phyloP scores from a whole-genome alignment of 129 eudicot species.

The Pulicaria dysenterica region DNA sequence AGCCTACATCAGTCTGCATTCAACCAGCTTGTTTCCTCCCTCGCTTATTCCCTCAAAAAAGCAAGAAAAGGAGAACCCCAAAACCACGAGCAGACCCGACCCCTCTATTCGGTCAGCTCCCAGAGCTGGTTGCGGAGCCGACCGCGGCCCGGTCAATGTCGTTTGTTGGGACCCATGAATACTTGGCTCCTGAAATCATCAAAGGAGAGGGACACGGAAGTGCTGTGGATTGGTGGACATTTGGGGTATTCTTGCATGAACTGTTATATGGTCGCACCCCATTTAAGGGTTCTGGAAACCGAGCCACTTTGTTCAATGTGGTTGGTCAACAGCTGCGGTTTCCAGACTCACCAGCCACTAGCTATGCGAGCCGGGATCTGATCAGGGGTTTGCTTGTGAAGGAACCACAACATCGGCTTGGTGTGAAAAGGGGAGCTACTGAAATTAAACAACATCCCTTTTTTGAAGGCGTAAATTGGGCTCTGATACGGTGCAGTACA shows the following conservation, averaged over 20 bases:
- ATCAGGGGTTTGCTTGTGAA: conserved; percentile 75
- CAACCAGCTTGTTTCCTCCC: conserved; percentile 89
- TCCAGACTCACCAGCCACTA: conserved; percentile 73
- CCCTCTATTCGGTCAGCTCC: conserved; percentile 43
- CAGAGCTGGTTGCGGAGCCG: conserved; percentile 84
- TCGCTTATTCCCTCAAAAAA: conserved; percentile 55
- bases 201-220: conserved; percentile 94
- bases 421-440: conserved; percentile 81
- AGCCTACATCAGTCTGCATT: conserved; percentile 70
- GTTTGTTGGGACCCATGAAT: conserved; percentile 90
- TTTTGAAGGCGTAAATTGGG: conserved; percentile 94
- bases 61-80: conserved; percentile 53
- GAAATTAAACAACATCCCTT: conserved; percentile 89
- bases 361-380: conserved; percentile 71
- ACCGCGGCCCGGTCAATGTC: conserved; percentile 91
- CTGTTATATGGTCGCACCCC: conserved; percentile 81
- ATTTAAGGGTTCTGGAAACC: conserved; percentile 81
- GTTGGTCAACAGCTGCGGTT: conserved; percentile 75
- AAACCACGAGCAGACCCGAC: conserved; percentile 46
- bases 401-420: conserved; percentile 79
- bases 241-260: conserved; percentile 79
- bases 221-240: conserved; percentile 95
- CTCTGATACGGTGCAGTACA: conserved; percentile 79
- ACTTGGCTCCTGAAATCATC: conserved; percentile 80
- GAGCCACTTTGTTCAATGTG: conserved; percentile 83